phyloP scores from a whole-genome alignment of 805 yeast genomes.

The Ogataea saltuana region DNA sequence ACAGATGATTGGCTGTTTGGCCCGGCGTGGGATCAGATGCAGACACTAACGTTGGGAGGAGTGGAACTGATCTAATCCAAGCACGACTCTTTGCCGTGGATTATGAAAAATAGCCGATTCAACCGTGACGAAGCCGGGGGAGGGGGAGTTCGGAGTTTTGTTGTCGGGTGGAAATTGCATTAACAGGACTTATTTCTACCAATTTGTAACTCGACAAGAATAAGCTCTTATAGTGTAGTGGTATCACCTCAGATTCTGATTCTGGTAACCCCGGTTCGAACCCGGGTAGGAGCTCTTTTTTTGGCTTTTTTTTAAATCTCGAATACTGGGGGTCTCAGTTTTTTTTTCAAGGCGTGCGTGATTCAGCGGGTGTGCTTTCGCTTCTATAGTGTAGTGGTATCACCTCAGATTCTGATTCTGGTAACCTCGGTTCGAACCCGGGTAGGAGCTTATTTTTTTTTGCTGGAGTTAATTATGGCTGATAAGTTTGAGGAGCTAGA shows the following conservation, averaged over 20 bases:
- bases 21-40: not conserved
- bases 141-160: not conserved
- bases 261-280: constrained; percentile 40
- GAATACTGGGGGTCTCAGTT: not conserved
- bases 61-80: not conserved
- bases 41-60: not conserved
- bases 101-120: too few relatives aligned
- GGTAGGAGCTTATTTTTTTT: constrained; percentile 33
- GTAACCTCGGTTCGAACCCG: constrained; percentile 41
- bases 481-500: too few relatives aligned
- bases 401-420: constrained; percentile 39
- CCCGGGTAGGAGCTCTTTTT: constrained; percentile 38
- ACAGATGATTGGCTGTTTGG: not conserved
- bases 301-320: constrained; percentile 6
- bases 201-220: constrained; percentile 4
- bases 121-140: too few relatives aligned
- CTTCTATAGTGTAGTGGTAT: constrained; percentile 37
- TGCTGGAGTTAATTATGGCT: too few relatives aligned
- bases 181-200: not conserved
- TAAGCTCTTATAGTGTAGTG: constrained; percentile 35
- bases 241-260: constrained; percentile 40
- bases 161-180: not conserved
- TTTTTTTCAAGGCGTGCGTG: too few relatives aligned
- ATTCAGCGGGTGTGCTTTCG: constrained; percentile 1
- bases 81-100: too few relatives aligned